Conservation (phyloP, 192 early-diverging fungal species). For the Dispira simplex region DNA sequence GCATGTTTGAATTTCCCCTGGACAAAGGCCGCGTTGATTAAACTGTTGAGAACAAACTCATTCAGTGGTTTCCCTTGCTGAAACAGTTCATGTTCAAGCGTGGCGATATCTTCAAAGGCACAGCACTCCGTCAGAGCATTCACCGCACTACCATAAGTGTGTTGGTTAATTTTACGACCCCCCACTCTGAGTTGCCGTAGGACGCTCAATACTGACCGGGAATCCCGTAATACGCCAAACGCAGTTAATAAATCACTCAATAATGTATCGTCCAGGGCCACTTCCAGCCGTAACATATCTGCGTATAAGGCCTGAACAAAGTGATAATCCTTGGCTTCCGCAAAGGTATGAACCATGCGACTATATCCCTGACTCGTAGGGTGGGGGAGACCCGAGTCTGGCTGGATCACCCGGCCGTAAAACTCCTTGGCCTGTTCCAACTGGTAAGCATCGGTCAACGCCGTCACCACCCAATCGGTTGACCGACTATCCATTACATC, state of each 20-base stretch:
- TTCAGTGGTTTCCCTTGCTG: too few relatives aligned
- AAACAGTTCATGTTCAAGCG: background rate
- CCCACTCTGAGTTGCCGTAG: too few relatives aligned
- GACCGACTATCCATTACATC: too few relatives aligned
- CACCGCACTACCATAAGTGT: background rate
- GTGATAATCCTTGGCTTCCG: background rate
- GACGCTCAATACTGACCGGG: background rate
- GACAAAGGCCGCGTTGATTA: constrained; percentile 2
- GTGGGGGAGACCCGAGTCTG: background rate
- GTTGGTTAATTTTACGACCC: too few relatives aligned
- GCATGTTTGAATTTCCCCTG: background rate
- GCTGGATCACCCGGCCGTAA: background rate
- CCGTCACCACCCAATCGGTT: too few relatives aligned
- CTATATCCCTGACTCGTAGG: background rate
- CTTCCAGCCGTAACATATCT: background rate
- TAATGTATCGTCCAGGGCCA: background rate
- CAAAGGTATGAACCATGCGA: background rate
- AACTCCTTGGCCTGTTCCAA: too few relatives aligned
- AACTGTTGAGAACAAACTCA: background rate
- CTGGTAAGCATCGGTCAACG: too few relatives aligned
- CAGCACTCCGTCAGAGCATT: background rate
- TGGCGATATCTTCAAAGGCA: background rate
- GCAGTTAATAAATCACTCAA: background rate
- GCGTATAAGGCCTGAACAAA: background rate
- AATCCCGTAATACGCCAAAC: constrained; percentile 1